A percentile compares a stretch with the other conserved stretches of the same genome.
phyloP scores from a whole-genome alignment of 2,329 filamentous ascomycete genomes.

The Pyricularia sp. region DNA sequence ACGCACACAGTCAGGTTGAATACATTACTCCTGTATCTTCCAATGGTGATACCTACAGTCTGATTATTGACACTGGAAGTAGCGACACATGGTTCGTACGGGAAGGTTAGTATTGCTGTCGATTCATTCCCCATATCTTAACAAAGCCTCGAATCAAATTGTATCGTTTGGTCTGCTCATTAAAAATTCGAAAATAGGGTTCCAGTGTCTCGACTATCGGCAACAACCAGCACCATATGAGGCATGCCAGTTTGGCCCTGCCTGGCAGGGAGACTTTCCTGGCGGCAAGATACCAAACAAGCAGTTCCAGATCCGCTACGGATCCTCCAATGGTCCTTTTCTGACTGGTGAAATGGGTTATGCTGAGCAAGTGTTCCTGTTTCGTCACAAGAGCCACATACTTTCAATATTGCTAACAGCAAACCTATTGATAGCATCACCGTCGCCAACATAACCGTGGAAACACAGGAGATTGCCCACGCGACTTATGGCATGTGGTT shows the following conservation, averaged over 20 bases:
- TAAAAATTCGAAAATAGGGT: slow-evolving; percentile 5
- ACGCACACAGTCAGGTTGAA: slow-evolving; percentile 13
- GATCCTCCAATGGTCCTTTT: slow-evolving; percentile 13
- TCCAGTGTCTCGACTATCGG: slow-evolving; percentile 15
- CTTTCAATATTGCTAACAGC: neutral
- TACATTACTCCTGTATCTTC: slow-evolving; percentile 17
- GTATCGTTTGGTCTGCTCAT: neutral
- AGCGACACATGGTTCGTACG: slow-evolving; percentile 18
- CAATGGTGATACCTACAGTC: slow-evolving; percentile 12
- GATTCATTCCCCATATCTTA: no score
- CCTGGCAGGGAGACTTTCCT: slow-evolving; percentile 16
- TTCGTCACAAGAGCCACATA: neutral
- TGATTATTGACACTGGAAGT: slow-evolving; percentile 19
- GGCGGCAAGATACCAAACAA: slow-evolving; percentile 15
- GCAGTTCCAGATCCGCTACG: slow-evolving; percentile 18
- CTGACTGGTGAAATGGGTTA: slow-evolving; percentile 18
- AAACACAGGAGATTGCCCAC: slow-evolving; percentile 19
- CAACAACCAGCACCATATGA: slow-evolving; percentile 8
- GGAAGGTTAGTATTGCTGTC: neutral
- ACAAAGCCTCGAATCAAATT: no score
- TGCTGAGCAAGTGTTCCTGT: slow-evolving; percentile 12
- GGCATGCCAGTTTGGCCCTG: slow-evolving; percentile 16
- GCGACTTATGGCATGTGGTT: slow-evolving; percentile 15
- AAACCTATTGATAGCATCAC: slow-evolving; percentile 12
- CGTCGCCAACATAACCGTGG: slow-evolving; percentile 14